Conservation (phyloP, 2,329 filamentous ascomycete species). For the Capronia epimyces region DNA sequence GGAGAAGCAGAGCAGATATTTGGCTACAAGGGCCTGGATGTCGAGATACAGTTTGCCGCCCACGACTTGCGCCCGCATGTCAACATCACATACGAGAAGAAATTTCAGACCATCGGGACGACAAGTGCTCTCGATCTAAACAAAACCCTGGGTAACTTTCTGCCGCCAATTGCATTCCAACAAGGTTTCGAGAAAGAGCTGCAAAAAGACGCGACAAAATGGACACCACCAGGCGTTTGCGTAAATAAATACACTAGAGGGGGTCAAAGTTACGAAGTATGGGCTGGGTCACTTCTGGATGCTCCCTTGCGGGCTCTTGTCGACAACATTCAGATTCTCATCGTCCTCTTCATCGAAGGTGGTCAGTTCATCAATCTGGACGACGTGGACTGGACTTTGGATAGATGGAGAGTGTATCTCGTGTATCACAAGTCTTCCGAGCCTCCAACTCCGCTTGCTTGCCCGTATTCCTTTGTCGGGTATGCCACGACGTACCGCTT, state of each 20-base stretch:
- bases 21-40: slow-evolving; percentile 75
- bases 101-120: slow-evolving; percentile 64
- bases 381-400: slow-evolving; percentile 64
- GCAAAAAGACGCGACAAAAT: slow-evolving; percentile 43
- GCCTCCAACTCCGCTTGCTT: slow-evolving; percentile 43
- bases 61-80: slow-evolving; percentile 76
- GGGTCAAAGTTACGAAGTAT: slow-evolving; percentile 71
- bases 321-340: slow-evolving; percentile 74
- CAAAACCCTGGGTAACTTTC: slow-evolving; percentile 57
- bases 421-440: slow-evolving; percentile 58
- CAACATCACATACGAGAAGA: slow-evolving; percentile 64
- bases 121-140: slow-evolving; percentile 64
- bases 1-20: slow-evolving; percentile 89
- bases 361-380: slow-evolving; percentile 71
- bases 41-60: slow-evolving; percentile 64
- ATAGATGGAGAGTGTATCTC: slow-evolving; percentile 90
- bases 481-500: slow-evolving; percentile 89
- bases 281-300: slow-evolving; percentile 70
- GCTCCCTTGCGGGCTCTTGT: slow-evolving; percentile 64
- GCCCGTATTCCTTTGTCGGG: slow-evolving; percentile 75
- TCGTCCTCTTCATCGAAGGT: slow-evolving; percentile 86
- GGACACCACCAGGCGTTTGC: slow-evolving; percentile 70
- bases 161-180: slow-evolving; percentile 66
- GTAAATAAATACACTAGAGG: slow-evolving; percentile 58
- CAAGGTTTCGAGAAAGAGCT: slow-evolving; percentile 58